phyloP scores from a whole-genome alignment of 441 rosid genomes.

The Populus hybrid region DNA sequence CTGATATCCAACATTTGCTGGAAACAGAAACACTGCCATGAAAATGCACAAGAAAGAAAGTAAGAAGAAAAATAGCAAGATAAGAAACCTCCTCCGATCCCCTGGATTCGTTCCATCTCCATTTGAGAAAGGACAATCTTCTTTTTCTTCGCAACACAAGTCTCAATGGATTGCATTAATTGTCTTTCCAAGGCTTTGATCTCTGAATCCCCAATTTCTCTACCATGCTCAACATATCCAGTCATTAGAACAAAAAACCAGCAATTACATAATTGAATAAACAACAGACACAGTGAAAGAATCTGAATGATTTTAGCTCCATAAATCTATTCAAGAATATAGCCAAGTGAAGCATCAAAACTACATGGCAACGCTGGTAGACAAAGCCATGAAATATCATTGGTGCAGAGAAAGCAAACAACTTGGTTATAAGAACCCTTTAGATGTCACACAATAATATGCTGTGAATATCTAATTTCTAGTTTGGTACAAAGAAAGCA shows the following conservation, averaged over 20 bases:
- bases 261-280: slow-evolving; percentile 14
- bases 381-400: background rate
- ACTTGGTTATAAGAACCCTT: background rate
- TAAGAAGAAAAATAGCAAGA: slow-evolving; percentile 12
- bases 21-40: background rate
- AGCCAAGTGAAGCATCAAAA: slow-evolving; percentile 3
- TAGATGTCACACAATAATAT: too few species aligned
- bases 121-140: slow-evolving; percentile 80
- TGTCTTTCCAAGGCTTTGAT: slow-evolving; percentile 94
- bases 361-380: background rate
- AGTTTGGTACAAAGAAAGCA: background rate
- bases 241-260: slow-evolving; percentile 17
- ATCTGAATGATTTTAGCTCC: slow-evolving; percentile 9
- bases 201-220: slow-evolving; percentile 96
- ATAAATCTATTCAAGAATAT: background rate
- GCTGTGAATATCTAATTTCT: background rate
- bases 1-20: background rate
- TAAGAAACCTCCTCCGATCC: slow-evolving; percentile 82
- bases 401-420: background rate
- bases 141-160: slow-evolving; percentile 87
- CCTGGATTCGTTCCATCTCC: slow-evolving; percentile 92
- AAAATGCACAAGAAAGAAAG: slow-evolving; percentile 10
- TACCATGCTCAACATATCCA: slow-evolving; percentile 28
- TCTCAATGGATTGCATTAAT: slow-evolving; percentile 94
- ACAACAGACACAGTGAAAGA: background rate